Evolutionary conservation across 2,329 filamentous ascomycete genomes (phyloP), one percentile per base, ranked within the genome.

Genomic region (Botrytis aclada): DNA sequence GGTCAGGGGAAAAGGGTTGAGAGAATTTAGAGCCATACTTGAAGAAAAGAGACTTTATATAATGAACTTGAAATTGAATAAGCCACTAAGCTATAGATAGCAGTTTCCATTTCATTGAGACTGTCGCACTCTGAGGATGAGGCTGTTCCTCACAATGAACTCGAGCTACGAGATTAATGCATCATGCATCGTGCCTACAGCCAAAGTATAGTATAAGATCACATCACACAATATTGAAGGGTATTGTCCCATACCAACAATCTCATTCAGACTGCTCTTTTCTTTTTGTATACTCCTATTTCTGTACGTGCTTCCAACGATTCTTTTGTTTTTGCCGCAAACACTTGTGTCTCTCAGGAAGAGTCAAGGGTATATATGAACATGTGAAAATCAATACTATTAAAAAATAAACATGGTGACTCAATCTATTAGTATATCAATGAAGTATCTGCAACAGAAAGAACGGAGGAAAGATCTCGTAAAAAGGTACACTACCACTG

Each of bases 61-160:
- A n/a, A 7, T n/a, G 12, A n/a, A 45, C 18, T 51, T 0, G 6
- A n/a, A n/a, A 3, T n/a, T 6, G 25, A 0, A 1, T 1, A 51
- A n/a, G 47, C 12, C 12, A 7, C 47, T 6, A n/a, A 14, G 12
- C 1, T 51, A 51, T 51, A 14, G 4, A 51, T 14, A 5, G 25
- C 25, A n/a, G 12, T 3, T 1, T 51, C 4, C 10, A n/a, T 51
- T 25, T 7, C 12, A 7, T 16, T n/a, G 10, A 51, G 25, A 51
- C 47, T 51, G 47, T n/a, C 7, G 12, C 2, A 5, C 4, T 51
- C 20, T 51, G 25, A 14, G 10, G 12, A n/a, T 14, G 1, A 3
- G 47, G 47, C 47, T n/a, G 10, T n/a, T 16, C n/a, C 2, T 14
- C 47, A n/a, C 47, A 12, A 51, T 14, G 25, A 2, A n/a, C 25